Evolutionary conservation across 208 protist species (phyloP), one percentile per base, ranked within the genome.

Genomic region (Leishmania martiniquensis): DNA sequence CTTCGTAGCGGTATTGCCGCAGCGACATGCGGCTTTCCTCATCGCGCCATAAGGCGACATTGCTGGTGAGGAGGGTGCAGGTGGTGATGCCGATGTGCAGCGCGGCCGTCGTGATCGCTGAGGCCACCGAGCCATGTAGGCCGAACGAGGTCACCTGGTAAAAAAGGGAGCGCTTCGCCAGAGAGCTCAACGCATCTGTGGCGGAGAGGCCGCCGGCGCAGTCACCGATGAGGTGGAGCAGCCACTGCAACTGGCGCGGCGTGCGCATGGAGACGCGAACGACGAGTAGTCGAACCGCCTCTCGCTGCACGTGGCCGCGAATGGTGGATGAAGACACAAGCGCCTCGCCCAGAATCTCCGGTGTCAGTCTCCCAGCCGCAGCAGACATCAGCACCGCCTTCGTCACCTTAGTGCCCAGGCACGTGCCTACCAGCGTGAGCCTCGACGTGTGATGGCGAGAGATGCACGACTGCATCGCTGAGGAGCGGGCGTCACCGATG

Each of bases 81-180:
- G 81, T 85, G 49, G 77, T 77, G 20, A 89, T n/a, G 9, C 71
- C 69, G 10, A 85, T 49, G 60, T 91, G 86, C 51, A 93, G 85
- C 0, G 87, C 81, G 12, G 83, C 76, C 7, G 86, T 78, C 20
- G 89, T 87, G 45, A 91, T 49, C 29, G 88, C 85, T 20, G 89
- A 92, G 57, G 85, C 91, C 4, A 76, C 81, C 2, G 68, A 85
- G 45, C 84, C 89, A 25, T 78, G 79, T 6, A 95, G 29, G 42
- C 88, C 91, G 25, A 91, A 83, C n/a, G 79, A 77, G 29, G 74
- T 80, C 32, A 95, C 80, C 49, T 95, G 91, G 45, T 87, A 86
- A 1, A 80, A 72, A 39, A 91, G 75, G n/a, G 88, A 80, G 37
- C 84, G 82, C 47, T 76, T 80, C 44, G 83, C 87, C 2, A 93